Conservation (phyloP, 352 stramenopile genomes). For the Bremia lactucae region DNA sequence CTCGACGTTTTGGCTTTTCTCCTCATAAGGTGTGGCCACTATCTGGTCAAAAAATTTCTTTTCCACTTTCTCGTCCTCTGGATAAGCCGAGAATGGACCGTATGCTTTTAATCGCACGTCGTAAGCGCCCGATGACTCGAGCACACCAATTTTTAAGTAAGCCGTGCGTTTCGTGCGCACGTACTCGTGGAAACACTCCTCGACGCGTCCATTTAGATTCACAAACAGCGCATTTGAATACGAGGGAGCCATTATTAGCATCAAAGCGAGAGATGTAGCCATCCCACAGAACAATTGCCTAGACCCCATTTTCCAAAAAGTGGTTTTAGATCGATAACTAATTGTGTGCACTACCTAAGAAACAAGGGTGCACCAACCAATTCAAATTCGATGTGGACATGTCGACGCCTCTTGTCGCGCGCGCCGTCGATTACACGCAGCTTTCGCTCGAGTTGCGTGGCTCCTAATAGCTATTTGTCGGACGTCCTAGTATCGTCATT, state of each 20-base stretch:
- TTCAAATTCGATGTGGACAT: constrained; percentile 18
- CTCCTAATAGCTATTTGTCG: constrained; percentile 21
- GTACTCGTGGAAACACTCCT: constrained; percentile 81
- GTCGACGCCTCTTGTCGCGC: constrained; percentile 8
- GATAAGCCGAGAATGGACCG: constrained; percentile 46
- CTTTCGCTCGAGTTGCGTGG: constrained; percentile 11
- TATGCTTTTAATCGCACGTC: constrained; percentile 72
- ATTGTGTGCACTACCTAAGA: not conserved
- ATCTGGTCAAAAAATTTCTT: constrained; percentile 77
- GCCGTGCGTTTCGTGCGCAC: constrained; percentile 77
- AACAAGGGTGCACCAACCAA: constrained; percentile 14
- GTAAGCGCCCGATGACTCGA: constrained; percentile 59
- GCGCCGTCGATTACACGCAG: constrained; percentile 1
- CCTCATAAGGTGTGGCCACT: constrained; percentile 47
- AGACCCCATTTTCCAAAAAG: constrained; percentile 8
- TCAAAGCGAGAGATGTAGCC: constrained; percentile 10
- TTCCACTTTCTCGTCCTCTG: constrained; percentile 28
- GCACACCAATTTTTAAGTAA: constrained; percentile 71
- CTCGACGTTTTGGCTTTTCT: constrained; percentile 62
- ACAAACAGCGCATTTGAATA: constrained; percentile 44
- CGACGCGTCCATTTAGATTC: constrained; percentile 30
- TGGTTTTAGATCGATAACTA: not conserved
- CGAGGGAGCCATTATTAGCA: constrained; percentile 16
- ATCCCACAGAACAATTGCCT: constrained; percentile 14
- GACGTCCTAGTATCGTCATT: constrained; percentile 38